phyloP scores from a whole-genome alignment of 2,329 filamentous ascomycete species.

The Neofusicoccum kwambonambiense region DNA sequence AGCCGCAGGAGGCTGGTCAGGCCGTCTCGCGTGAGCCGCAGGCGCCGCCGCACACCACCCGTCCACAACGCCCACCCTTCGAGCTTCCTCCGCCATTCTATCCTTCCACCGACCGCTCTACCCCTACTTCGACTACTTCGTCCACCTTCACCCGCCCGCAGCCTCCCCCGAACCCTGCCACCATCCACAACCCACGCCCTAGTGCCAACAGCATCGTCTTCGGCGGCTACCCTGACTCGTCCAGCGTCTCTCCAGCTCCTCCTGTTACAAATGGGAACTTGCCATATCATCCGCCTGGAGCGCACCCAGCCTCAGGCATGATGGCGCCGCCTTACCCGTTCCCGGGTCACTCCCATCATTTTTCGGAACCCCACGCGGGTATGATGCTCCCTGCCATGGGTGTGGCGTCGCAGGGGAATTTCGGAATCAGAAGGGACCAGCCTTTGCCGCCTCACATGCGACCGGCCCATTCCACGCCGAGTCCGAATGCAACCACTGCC shows the following conservation, averaged over 20 bases:
- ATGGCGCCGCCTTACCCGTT: constrained; percentile 30
- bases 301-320: constrained; percentile 29
- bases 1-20: constrained; percentile 30
- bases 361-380: constrained; percentile 32
- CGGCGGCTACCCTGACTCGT: constrained; percentile 37
- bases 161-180: constrained; percentile 6
- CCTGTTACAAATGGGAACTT: constrained; percentile 24
- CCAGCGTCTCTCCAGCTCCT: constrained; percentile 38
- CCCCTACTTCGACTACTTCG: constrained; percentile 27
- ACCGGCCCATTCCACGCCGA: constrained; percentile 9
- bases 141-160: constrained; percentile 16
- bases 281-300: constrained; percentile 27
- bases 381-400: constrained; percentile 33
- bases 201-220: constrained; percentile 37
- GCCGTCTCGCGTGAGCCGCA: constrained; percentile 35
- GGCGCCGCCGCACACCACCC: constrained; percentile 28
- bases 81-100: constrained; percentile 39
- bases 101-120: constrained; percentile 29
- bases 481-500: constrained; percentile 16
- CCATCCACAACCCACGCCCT: constrained; percentile 18
- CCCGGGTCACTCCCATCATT: constrained; percentile 35
- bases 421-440: constrained; percentile 28
- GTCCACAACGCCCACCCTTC: constrained; percentile 23
- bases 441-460: constrained; percentile 20
- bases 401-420: constrained; percentile 29